Evolutionary conservation across 495 filamentous ascomycete genomes (phyloP).

Genomic region (Penicillium alfredii): DNA sequence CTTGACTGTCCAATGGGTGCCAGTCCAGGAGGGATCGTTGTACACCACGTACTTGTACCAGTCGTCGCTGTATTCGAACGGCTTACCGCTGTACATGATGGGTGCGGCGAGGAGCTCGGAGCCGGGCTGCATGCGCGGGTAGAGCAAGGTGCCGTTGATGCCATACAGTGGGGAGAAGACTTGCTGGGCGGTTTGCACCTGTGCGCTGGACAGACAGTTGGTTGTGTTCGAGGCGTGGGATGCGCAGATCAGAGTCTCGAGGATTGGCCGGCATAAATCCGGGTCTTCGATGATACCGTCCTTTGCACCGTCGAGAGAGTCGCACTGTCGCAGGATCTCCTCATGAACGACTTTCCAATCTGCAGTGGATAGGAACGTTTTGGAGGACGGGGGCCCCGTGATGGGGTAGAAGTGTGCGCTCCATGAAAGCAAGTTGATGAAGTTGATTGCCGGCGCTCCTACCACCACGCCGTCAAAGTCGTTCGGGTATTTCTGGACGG

Average conservation of each 20-base stretch:
- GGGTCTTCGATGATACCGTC: conserved; percentile 64
- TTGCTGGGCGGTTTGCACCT: conserved; percentile 49
- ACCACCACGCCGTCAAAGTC: conserved; percentile 64
- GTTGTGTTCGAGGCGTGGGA: conserved; percentile 21
- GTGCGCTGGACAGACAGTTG: conserved; percentile 50
- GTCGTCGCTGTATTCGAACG: conserved; percentile 36
- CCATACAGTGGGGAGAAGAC: conserved; percentile 51
- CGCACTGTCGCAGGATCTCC: conserved; percentile 61
- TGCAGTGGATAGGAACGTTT: conserved; percentile 45
- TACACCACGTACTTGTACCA: conserved; percentile 54
- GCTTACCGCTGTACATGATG: conserved; percentile 34
- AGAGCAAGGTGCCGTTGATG: conserved; percentile 47
- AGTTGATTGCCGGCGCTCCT: conserved; percentile 49
- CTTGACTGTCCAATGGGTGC: conserved; percentile 30
- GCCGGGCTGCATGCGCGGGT: conserved; percentile 48
- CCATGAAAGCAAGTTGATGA: conserved; percentile 49
- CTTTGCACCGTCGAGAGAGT: conserved; percentile 53
- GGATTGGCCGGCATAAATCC: conserved; percentile 49
- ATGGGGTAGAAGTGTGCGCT: conserved; percentile 47
- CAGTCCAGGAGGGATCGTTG: conserved; percentile 44
- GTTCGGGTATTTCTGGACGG: conserved; percentile 43
- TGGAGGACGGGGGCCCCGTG: conserved; percentile 39
- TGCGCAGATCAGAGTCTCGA: conserved; percentile 48
- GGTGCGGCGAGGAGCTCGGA: conserved; percentile 27
- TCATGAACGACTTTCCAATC: conserved; percentile 48